phyloP scores from a whole-genome alignment of 768 basidiomycete species.

The Inosperma sp. region DNA sequence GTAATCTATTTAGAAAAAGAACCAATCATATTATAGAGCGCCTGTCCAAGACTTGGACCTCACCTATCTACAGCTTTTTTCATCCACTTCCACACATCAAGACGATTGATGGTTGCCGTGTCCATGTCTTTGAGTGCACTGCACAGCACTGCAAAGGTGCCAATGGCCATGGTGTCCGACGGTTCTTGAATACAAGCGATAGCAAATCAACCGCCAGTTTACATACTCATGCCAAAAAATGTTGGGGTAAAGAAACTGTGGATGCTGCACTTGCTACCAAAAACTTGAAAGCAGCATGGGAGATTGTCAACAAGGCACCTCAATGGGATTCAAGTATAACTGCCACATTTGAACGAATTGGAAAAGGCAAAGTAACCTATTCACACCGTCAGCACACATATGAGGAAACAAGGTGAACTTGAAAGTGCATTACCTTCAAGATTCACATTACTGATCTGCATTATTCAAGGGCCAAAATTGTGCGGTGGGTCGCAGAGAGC shows the following conservation, averaged over 20 bases:
- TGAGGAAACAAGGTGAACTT: slow-evolving; percentile 14
- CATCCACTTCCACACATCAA: not conserved
- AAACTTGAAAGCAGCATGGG: not conserved
- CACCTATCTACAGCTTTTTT: slow-evolving; percentile 3
- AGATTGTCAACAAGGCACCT: not conserved
- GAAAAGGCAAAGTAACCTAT: slow-evolving; percentile 21
- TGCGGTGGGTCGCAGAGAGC: not conserved
- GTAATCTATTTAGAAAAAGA: no score
- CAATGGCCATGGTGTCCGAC: not conserved
- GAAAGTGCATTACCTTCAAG: not conserved
- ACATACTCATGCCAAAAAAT: slow-evolving; percentile 24
- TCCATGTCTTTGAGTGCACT: slow-evolving; percentile 3
- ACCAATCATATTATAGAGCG: no score
- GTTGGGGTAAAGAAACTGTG: slow-evolving; percentile 30
- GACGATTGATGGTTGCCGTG: not conserved
- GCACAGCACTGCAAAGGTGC: not conserved
- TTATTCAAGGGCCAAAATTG: slow-evolving; percentile 21
- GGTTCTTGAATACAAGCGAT: slow-evolving; percentile 23
- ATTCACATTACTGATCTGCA: not conserved
- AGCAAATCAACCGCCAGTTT: slow-evolving; percentile 18
- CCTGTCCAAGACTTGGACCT: not conserved
- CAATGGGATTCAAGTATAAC: slow-evolving; percentile 23
- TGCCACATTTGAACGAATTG: slow-evolving; percentile 26
- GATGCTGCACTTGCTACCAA: slow-evolving; percentile 5
- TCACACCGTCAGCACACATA: slow-evolving; percentile 15